Conservation (phyloP, 176 grass and related monocot species). For the Canna indica region DNA sequence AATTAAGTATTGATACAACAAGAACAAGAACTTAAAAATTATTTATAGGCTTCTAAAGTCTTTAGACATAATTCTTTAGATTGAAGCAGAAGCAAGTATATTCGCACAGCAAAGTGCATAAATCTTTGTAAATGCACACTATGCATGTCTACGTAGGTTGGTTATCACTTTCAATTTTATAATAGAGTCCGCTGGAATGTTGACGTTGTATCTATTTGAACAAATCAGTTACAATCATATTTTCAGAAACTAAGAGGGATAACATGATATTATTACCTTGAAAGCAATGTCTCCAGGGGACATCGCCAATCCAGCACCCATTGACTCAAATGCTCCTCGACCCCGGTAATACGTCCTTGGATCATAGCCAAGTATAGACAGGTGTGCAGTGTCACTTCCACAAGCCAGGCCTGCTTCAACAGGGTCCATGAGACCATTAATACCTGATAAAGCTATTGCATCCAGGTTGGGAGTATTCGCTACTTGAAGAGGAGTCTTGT, state of each 20-base stretch:
- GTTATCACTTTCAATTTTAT: not conserved
- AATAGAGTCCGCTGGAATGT: too few relatives aligned
- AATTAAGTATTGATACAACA: too few relatives aligned
- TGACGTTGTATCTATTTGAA: not conserved
- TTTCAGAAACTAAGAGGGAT: not conserved
- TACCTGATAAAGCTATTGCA: conserved; percentile 58
- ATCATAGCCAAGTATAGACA: conserved; percentile 77
- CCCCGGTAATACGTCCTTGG: conserved; percentile 84
- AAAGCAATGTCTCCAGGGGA: conserved; percentile 91
- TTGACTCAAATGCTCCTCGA: conserved; percentile 92
- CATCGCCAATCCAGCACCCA: conserved; percentile 87
- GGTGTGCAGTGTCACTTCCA: conserved; percentile 92
- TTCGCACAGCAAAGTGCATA: not conserved
- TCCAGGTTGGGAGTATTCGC: conserved; percentile 42
- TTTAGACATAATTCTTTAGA: not conserved
- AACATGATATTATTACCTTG: conserved; percentile 33
- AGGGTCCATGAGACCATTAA: conserved; percentile 88
- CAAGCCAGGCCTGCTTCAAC: conserved; percentile 77
- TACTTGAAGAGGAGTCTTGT: conserved; percentile 41
- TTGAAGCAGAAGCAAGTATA: not conserved
- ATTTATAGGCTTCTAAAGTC: not conserved
- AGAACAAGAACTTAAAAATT: too few relatives aligned
- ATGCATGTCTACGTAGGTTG: not conserved
- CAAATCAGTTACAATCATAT: not conserved
- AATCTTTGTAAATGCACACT: not conserved